These are phyloP conservation scores for Lactarius vividus DNA, from an alignment of 768 basidiomycete species.

Conservation along the genomic window DNA sequence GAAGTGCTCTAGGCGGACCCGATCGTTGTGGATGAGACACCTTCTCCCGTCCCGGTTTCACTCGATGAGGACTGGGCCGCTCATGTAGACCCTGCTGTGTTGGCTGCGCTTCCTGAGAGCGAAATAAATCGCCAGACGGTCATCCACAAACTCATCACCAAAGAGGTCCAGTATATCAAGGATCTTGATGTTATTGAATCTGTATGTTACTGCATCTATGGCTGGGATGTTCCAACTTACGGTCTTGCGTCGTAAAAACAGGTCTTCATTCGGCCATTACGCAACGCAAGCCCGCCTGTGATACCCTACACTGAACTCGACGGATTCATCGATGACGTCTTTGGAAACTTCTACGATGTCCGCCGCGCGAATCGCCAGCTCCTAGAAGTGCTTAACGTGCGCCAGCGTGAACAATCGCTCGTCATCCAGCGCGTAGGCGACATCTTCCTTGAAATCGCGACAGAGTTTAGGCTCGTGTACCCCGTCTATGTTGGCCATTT, in stretches of 20 bases:
- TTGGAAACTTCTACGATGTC: slow-evolving; percentile 86
- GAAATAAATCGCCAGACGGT: slow-evolving; percentile 85
- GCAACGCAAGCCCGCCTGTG: slow-evolving; percentile 52
- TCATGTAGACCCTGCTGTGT: slow-evolving; percentile 48
- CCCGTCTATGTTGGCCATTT: slow-evolving; percentile 83
- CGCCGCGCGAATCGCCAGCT: slow-evolving; percentile 77
- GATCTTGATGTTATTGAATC: slow-evolving; percentile 84
- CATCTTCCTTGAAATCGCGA: slow-evolving; percentile 81
- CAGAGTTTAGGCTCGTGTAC: slow-evolving; percentile 85
- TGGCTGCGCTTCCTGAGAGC: slow-evolving; percentile 60
- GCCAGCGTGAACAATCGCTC: slow-evolving; percentile 79
- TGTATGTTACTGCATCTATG: slow-evolving; percentile 47
- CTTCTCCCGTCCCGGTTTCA: slow-evolving; percentile 7
- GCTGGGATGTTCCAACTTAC: slow-evolving; percentile 39
- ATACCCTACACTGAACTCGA: slow-evolving; percentile 59
- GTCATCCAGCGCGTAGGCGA: slow-evolving; percentile 87
- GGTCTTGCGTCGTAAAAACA: slow-evolving; percentile 32
- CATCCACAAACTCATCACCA: slow-evolving; percentile 84
- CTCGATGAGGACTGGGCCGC: slow-evolving; percentile 48
- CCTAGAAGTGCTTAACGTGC: slow-evolving; percentile 82
- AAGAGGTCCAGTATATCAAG: slow-evolving; percentile 86
- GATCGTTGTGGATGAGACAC: slow-evolving; percentile 15
- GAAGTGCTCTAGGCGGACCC: slow-evolving; percentile 1
- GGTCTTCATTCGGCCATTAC: slow-evolving; percentile 56
- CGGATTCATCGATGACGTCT: slow-evolving; percentile 85